phyloP scores from a whole-genome alignment of 345 rosid genomes.

The Pelargonium nanum region DNA sequence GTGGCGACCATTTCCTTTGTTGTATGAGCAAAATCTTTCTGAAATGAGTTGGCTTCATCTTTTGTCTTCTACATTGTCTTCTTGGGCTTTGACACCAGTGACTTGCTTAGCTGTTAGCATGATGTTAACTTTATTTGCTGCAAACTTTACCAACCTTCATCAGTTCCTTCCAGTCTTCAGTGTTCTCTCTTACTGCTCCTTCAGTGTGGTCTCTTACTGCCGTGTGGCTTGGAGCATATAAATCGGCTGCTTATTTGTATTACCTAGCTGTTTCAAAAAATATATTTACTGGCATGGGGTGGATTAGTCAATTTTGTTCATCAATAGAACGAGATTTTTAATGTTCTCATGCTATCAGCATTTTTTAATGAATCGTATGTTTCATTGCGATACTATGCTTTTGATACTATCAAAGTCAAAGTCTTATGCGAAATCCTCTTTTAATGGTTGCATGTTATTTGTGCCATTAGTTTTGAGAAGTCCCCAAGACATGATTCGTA shows the following conservation, averaged over 20 bases:
- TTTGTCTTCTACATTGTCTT: neutral
- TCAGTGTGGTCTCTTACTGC: neutral
- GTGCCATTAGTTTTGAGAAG: conserved; percentile 65
- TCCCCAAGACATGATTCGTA: conserved; percentile 69
- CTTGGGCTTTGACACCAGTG: neutral
- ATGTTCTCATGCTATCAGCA: neutral
- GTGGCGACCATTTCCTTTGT: too few relatives aligned
- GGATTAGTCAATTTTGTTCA: too few relatives aligned
- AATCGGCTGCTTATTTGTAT: neutral
- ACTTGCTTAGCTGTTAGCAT: neutral
- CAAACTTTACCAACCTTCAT: neutral
- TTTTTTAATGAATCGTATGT: neutral
- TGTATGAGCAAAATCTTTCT: too few relatives aligned
- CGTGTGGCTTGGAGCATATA: neutral
- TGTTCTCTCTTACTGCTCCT: neutral
- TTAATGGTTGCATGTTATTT: conserved; percentile 2
- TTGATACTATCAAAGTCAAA: too few relatives aligned
- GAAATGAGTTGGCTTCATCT: neutral
- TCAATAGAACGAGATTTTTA: neutral
- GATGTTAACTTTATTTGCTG: neutral
- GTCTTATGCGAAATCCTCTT: neutral
- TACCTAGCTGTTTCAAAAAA: neutral
- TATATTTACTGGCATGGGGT: neutral
- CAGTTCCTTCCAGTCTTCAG: neutral
- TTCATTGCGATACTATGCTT: neutral